phyloP scores from a whole-genome alignment of 23 red algal species.

The Gracilariopsis chorda region DNA sequence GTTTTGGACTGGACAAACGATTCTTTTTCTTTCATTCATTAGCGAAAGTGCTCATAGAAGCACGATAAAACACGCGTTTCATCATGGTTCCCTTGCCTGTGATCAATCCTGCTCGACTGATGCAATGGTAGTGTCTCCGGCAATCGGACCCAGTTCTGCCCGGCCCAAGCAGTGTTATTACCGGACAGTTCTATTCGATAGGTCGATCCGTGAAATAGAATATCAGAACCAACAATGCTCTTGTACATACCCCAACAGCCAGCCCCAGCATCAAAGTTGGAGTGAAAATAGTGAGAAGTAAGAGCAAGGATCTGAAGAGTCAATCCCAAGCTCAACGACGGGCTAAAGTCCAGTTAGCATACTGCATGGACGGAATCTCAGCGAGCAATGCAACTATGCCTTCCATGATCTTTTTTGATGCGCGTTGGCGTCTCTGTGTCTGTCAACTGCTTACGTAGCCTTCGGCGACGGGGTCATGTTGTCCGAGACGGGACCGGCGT shows the following conservation, averaged over 20 bases:
- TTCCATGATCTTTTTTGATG: neutral
- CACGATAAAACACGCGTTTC: neutral
- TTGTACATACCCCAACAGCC: neutral
- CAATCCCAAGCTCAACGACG: constrained; percentile 17
- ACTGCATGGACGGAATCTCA: neutral
- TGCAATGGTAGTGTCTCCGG: constrained; percentile 18
- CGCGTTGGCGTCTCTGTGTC: neutral
- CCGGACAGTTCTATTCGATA: neutral
- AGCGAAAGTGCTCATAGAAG: neutral
- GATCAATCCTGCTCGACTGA: constrained; percentile 18
- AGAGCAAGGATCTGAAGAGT: constrained; percentile 4
- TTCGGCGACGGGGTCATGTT: neutral
- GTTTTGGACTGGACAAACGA: neutral
- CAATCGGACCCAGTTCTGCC: constrained; percentile 6
- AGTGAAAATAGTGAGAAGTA: constrained; percentile 19
- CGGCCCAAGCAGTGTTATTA: neutral
- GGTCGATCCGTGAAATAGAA: neutral
- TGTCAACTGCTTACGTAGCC: neutral
- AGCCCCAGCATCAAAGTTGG: neutral
- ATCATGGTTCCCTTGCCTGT: neutral
- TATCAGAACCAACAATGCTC: neutral
- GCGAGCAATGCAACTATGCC: neutral
- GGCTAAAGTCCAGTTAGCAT: neutral
- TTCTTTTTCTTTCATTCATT: neutral
- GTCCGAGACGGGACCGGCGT: neutral